These are phyloP conservation scores for Chenopodium suecicum DNA, from an alignment of 148 eudicot species.

Conservation along the genomic window DNA sequence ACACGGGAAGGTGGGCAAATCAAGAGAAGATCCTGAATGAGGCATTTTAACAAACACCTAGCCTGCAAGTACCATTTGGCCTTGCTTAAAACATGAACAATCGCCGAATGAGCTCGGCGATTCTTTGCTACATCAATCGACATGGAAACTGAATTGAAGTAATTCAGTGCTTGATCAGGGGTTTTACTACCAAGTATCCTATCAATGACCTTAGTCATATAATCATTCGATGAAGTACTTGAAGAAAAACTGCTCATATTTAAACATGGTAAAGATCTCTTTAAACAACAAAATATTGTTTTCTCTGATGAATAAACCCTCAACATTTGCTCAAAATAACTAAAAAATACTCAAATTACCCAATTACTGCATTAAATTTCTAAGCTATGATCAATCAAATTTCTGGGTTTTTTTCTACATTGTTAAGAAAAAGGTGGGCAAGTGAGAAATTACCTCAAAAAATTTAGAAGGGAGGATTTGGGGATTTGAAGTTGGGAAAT, in stretches of 20 bases:
- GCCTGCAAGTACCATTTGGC: conserved; percentile 60
- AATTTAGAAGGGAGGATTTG: not conserved
- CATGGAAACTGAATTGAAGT: conserved; percentile 47
- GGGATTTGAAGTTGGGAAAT: not conserved
- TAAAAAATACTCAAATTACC: not conserved
- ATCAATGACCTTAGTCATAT: conserved; percentile 31
- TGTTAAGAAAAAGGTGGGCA: not conserved
- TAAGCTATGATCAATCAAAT: conserved; percentile 2
- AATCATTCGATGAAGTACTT: conserved; percentile 28
- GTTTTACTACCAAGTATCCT: conserved; percentile 51
- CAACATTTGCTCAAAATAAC: conserved; percentile 35
- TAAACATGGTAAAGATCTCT: conserved; percentile 19
- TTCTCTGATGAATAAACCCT: conserved; percentile 35
- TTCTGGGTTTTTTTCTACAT: not conserved
- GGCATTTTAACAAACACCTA: conserved; percentile 72
- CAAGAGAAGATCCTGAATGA: conserved; percentile 46
- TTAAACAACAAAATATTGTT: conserved; percentile 13
- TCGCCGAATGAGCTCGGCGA: conserved; percentile 50
- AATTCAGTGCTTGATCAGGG: conserved; percentile 47
- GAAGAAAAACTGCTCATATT: conserved; percentile 11
- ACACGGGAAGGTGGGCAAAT: conserved; percentile 44
- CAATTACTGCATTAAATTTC: not conserved
- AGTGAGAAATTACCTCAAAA: conserved; percentile 23
- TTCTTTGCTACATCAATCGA: conserved; percentile 38
- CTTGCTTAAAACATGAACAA: conserved; percentile 39